Evolutionary conservation across 805 yeast genomes (phyloP).

Genomic region (Saccharomycopsis fodiens): DNA sequence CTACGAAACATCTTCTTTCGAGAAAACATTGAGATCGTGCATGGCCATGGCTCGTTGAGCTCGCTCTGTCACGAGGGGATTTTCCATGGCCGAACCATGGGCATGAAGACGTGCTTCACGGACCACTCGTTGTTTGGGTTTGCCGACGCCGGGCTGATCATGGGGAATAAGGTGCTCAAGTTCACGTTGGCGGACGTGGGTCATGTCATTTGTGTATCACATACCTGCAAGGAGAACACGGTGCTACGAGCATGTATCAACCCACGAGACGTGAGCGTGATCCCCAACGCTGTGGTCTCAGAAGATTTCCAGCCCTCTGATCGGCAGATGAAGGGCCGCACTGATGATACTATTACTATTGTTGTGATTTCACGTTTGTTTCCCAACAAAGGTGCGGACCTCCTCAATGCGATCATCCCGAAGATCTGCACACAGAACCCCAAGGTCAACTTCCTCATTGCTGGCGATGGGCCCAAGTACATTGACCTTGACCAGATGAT

Average conservation of each 20-base stretch:
- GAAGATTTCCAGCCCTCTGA: conserved; percentile 61
- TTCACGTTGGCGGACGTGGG: conserved; percentile 83
- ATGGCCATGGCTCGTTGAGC: conserved; percentile 90
- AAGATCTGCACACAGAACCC: conserved; percentile 57
- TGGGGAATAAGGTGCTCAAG: conserved; percentile 79
- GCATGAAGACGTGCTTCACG: conserved; percentile 82
- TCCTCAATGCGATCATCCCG: conserved; percentile 79
- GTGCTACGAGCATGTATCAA: conserved; percentile 79
- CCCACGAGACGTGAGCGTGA: conserved; percentile 75
- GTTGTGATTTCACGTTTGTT: conserved; percentile 87
- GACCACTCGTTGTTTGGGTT: conserved; percentile 96
- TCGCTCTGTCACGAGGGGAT: conserved; percentile 84
- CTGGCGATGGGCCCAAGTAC: conserved; percentile 96
- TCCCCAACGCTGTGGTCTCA: conserved; percentile 92
- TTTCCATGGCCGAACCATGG: conserved; percentile 90
- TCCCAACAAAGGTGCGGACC: conserved; percentile 95
- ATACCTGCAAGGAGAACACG: conserved; percentile 93
- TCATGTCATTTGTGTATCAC: conserved; percentile 92
- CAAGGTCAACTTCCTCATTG: conserved; percentile 72
- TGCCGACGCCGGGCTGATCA: conserved; percentile 72
- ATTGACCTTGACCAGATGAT: conserved; percentile 93
- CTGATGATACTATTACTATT: conserved; percentile 47
- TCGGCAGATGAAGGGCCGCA: conserved; percentile 9
- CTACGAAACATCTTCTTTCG: conserved; percentile 78
- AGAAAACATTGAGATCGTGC: conserved; percentile 82